Base-by-base conservation (phyloP, 1,284 basidiomycete genomes). In the Tilletia walkeri region DNA sequence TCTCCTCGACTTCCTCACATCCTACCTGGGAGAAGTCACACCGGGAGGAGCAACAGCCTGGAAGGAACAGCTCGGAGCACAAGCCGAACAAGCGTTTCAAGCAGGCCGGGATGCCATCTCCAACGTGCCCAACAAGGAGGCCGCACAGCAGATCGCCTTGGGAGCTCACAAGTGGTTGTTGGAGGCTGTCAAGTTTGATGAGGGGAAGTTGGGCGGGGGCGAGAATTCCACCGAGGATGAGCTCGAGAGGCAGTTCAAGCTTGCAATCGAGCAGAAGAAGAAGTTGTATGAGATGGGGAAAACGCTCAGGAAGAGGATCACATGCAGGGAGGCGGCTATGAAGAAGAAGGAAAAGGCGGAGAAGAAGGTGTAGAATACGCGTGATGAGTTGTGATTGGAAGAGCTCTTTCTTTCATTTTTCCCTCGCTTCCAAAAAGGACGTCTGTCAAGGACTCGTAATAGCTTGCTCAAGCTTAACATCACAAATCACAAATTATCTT, bases 151-250 rank as follows among this genome's bases (percentile, higher is more conserved):
- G 50, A 76, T 79, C 69, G 81, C 80, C 3, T 63, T 76, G 20
- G 66, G 79, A 56, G 75, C 72, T 71, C 78, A 80, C 70, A 72
- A 74, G 41, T 79, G 77, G 77, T 56, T 80, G 2, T 72, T 79
- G 0, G 67, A 74, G 16, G 70, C 78, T 30, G 71, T 80, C 41
- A 67, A 74, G 39, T 69, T 71, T 2, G 79, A 80, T 68, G 41
- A 76, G n/a, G 74, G 75, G 24, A 54, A 74, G 66, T 78, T 80
- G 79, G 73, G 70, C 47, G 50, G 71, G 16, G 74, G 70, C 9
- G 70, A 70, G 1, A 72, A 73, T 47, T 72, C 72, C 5, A 72
- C 69, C 50, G 34, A 73, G 18, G 75, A 75, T 48, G 49, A 68
- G 9, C 24, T 67, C 0, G 50, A 76, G 16, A 49, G 65, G 24